These are phyloP conservation scores for Ensete ventricosum DNA, from an alignment of 176 grass and related monocot genomes.

Conservation along the genomic window DNA sequence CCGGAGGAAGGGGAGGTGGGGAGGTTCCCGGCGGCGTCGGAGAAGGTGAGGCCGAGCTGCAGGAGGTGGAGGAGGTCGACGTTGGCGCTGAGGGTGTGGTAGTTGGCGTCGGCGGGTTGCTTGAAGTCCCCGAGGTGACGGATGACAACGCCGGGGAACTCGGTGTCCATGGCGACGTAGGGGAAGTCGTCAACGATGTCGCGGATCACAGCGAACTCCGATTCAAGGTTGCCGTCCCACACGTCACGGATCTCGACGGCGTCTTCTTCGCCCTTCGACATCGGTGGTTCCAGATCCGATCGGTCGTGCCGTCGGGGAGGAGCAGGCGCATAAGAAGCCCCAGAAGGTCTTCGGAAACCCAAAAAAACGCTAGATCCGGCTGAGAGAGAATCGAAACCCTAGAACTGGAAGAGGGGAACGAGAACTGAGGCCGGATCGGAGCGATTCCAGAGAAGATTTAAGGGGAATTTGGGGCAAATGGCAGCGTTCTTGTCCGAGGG, in stretches of 20 bases:
- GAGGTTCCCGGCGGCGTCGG: slow-evolving; percentile 7
- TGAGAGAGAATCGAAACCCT: background rate
- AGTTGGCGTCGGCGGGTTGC: background rate
- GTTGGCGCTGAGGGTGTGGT: slow-evolving; percentile 5
- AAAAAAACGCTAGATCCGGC: background rate
- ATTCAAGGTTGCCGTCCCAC: slow-evolving; percentile 10
- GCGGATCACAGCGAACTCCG: slow-evolving; percentile 7
- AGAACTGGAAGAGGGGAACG: background rate
- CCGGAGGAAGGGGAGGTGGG: slow-evolving; percentile 6
- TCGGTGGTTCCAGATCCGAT: slow-evolving; percentile 1
- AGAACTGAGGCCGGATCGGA: background rate
- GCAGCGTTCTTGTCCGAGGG: background rate
- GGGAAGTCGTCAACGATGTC: slow-evolving; percentile 10
- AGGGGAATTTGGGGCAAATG: background rate
- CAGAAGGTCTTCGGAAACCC: background rate
- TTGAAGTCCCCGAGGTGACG: slow-evolving; percentile 4
- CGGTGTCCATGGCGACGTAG: slow-evolving; percentile 12
- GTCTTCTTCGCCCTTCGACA: slow-evolving; percentile 6
- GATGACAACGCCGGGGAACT: slow-evolving; percentile 19
- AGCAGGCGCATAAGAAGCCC: background rate
- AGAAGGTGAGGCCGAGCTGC: slow-evolving; percentile 14
- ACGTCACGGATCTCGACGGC: slow-evolving; percentile 13
- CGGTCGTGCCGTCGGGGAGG: background rate
- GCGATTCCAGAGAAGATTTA: background rate
- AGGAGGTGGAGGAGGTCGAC: slow-evolving; percentile 11